Evolutionary conservation across 352 stramenopile genomes (phyloP).

Genomic region (Sclerospora graminicola): DNA sequence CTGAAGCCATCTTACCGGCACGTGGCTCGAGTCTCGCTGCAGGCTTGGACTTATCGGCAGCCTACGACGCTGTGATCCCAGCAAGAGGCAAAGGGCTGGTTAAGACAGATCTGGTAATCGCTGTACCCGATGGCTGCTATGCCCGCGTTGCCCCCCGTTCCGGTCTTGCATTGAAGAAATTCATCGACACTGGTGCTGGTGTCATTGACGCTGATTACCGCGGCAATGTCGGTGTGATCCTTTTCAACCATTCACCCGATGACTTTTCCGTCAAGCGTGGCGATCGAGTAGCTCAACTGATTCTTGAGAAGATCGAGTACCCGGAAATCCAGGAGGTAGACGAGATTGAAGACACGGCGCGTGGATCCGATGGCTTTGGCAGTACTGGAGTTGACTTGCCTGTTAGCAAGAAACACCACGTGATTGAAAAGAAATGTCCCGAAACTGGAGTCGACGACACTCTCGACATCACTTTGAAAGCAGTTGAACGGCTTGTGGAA

Average conservation of each 20-base stretch:
- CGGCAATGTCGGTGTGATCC: constrained; percentile 95
- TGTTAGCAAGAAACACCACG: constrained; percentile 34
- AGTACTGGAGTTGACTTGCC: constrained; percentile 84
- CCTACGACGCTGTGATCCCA: constrained; percentile 85
- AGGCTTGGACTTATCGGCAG: constrained; percentile 76
- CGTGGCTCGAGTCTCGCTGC: constrained; percentile 69
- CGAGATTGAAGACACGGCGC: constrained; percentile 91
- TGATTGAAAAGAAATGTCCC: constrained; percentile 5
- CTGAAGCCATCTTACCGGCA: constrained; percentile 70
- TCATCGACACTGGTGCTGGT: constrained; percentile 96
- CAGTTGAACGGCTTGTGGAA: constrained; percentile 39
- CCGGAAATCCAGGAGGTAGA: constrained; percentile 87
- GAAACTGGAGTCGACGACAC: constrained; percentile 5
- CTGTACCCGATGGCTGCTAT: constrained; percentile 92
- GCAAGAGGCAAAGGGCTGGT: constrained; percentile 90
- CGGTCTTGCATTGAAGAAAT: constrained; percentile 95
- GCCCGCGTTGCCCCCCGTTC: constrained; percentile 89
- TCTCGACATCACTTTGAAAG: constrained; percentile 22
- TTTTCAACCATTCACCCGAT: constrained; percentile 96
- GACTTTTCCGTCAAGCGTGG: constrained; percentile 92
- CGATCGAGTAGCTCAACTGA: constrained; percentile 97
- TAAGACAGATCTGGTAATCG: constrained; percentile 95
- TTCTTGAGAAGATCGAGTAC: constrained; percentile 93
- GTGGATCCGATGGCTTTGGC: constrained; percentile 94
- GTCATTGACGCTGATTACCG: constrained; percentile 98